phyloP scores from a whole-genome alignment of 1,284 basidiomycete species.

The Blastosporella zonata region DNA sequence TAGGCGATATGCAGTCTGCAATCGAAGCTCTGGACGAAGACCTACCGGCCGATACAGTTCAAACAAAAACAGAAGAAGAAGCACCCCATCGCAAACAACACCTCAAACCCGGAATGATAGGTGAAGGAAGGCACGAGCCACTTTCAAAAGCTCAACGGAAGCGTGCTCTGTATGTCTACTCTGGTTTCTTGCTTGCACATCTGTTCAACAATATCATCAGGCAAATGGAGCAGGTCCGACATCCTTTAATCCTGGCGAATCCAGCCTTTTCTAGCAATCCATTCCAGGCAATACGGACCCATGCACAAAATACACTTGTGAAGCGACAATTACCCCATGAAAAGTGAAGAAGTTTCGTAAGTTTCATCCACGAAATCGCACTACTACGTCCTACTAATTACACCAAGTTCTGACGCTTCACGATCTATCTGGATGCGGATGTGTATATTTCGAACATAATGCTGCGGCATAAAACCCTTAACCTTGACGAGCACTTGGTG shows the following conservation, averaged over 20 bases:
- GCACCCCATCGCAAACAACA: conserved; percentile 18
- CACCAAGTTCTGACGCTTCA: not conserved
- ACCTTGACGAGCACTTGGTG: conserved; percentile 13
- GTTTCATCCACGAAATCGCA: too few relatives aligned
- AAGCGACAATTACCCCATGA: conserved; percentile 36
- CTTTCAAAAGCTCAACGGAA: conserved; percentile 67
- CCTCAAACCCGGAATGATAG: conserved; percentile 54
- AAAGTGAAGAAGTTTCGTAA: not conserved
- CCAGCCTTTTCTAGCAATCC: conserved; percentile 67
- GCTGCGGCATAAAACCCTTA: not conserved
- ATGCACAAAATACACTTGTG: conserved; percentile 76
- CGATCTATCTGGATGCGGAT: not conserved
- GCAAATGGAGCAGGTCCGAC: conserved; percentile 62
- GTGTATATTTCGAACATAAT: not conserved
- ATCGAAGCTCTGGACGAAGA: conserved; percentile 50
- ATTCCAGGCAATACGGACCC: conserved; percentile 75
- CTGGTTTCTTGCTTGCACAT: conserved; percentile 3
- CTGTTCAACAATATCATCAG: conserved; percentile 36
- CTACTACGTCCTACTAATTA: too few relatives aligned
- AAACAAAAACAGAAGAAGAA: not conserved
- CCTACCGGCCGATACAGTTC: conserved; percentile 8
- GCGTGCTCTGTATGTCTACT: conserved; percentile 59
- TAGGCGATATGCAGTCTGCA: conserved; percentile 57
- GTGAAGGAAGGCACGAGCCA: conserved; percentile 60
- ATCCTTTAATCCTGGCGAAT: conserved; percentile 69